Evolutionary conservation across 23 red algal genomes (phyloP), one percentile per base, ranked within the genome.

Genomic region (Cyanidiococcus yangmingshanensis): DNA sequence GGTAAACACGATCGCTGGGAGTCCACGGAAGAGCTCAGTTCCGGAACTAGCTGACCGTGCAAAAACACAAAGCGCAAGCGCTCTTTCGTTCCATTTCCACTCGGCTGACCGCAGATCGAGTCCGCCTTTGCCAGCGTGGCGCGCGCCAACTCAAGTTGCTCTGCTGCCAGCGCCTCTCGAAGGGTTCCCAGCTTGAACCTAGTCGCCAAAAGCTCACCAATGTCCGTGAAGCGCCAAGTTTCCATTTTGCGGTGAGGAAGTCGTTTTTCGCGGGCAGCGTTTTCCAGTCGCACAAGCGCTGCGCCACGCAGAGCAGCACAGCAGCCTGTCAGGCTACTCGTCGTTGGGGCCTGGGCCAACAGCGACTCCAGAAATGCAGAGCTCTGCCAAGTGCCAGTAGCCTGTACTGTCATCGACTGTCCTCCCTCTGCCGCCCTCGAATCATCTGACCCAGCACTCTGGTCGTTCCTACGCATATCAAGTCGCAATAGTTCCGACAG

Each of bases 1-100:
- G 27, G 63, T 29, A 30, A 71, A 12, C 3, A 25, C 63, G n/a
- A 3, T 2, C 7, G 16, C 12, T 29, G 32, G 32, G 27, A 27
- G 12, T 71, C 12, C 12, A 29, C 63, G 32, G 12, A 7, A 25
- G 63, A 71, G 32, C 63, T 32, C 63, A 71, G 63, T 35, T 71
- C 63, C 63, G 7, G 63, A 32, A 35, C 63, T 3, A 71, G 63
- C n/a, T 29, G 63, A 7, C 63, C 63, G 63, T 71, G 15, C 63
- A 71, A 7, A 17, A 71, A 71, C 7, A 71, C 63, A 25, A 71
- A 25, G 3, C 63, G 7, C 63, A 71, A 35, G 45, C 12, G 45
- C 21, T 54, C 45, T 21, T 7, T 54, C 21, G 7, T 21, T 21
- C 12, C 7, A 54, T 21, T 21, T 54, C 21, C 12, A 21, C 12